phyloP scores from a whole-genome alignment of 257 asterid species.

The Primulina eburnea region DNA sequence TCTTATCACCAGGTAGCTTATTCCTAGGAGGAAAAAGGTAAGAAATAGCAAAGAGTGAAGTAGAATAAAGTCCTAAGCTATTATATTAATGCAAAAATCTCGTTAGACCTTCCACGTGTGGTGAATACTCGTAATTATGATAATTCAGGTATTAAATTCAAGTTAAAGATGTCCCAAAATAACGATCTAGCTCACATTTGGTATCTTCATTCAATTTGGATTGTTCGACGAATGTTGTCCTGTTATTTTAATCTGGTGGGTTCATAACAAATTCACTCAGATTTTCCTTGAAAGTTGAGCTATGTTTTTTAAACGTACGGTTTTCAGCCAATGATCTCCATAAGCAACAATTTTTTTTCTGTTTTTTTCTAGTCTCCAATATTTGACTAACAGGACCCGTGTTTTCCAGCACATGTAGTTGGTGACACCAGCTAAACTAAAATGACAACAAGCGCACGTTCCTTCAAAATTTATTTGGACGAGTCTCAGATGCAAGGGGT shows the following conservation, averaged over 20 bases:
- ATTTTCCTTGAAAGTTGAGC: too few species aligned
- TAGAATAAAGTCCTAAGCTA: not conserved
- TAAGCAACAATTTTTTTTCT: not conserved
- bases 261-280: not conserved
- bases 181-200: conserved; percentile 4
- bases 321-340: not conserved
- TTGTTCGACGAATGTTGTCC: not conserved
- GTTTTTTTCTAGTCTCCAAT: not conserved
- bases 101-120: not conserved
- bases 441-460: not conserved
- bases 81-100: not conserved
- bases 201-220: not conserved
- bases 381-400: not conserved
- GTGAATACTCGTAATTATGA: not conserved
- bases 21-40: not conserved
- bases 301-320: too few species aligned
- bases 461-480: not conserved
- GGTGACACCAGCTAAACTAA: not conserved
- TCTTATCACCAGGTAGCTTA: not conserved
- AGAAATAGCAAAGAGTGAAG: not conserved
- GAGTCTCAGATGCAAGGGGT: not conserved
- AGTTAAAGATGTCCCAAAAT: not conserved
- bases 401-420: not conserved
- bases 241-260: not conserved
- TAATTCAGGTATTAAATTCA: not conserved